phyloP scores from a whole-genome alignment of 2,329 filamentous ascomycete genomes.

The Thermoascus crustaceus region DNA sequence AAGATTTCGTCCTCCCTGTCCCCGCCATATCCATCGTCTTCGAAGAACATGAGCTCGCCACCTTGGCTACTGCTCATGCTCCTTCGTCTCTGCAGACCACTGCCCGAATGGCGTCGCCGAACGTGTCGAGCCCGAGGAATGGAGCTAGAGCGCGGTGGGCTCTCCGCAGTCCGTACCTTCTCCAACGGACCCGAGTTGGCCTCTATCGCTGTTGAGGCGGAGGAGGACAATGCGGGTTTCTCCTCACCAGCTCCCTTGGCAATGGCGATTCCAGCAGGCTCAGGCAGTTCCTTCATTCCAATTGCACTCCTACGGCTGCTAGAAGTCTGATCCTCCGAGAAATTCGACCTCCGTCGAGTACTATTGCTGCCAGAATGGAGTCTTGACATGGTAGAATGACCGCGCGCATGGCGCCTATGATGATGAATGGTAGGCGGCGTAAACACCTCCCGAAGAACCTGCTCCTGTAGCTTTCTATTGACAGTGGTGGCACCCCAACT shows the following conservation, averaged over 20 bases:
- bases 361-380: conserved; percentile 29
- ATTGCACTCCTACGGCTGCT: conserved; percentile 14
- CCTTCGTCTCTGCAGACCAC: conserved; percentile 67
- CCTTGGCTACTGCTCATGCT: conserved; percentile 61
- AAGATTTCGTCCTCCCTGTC: conserved; percentile 68
- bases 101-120: conserved; percentile 74
- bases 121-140: conserved; percentile 23
- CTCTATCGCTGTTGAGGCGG: conserved; percentile 31
- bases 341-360: conserved; percentile 23
- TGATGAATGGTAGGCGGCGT: conserved; percentile 75
- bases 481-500: conserved; percentile 88
- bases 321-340: conserved; percentile 25
- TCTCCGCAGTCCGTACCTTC: conserved; percentile 26
- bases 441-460: conserved; percentile 89
- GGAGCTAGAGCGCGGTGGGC: conserved; percentile 38
- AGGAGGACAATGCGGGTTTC: conserved; percentile 24
- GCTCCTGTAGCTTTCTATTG: conserved; percentile 78
- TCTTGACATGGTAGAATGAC: conserved; percentile 57
- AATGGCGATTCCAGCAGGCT: conserved; percentile 22
- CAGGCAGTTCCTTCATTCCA: conserved; percentile 14
- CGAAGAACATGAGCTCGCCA: conserved; percentile 81
- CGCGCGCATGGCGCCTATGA: conserved; percentile 58
- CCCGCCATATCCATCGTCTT: conserved; percentile 77
- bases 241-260: conserved; percentile 17
- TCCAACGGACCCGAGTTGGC: conserved; percentile 25